A percentile compares a stretch with the other conserved stretches of the same genome.
Conservation (phyloP, 192 early-diverging fungal species). For the Linnemannia schmuckeri region DNA sequence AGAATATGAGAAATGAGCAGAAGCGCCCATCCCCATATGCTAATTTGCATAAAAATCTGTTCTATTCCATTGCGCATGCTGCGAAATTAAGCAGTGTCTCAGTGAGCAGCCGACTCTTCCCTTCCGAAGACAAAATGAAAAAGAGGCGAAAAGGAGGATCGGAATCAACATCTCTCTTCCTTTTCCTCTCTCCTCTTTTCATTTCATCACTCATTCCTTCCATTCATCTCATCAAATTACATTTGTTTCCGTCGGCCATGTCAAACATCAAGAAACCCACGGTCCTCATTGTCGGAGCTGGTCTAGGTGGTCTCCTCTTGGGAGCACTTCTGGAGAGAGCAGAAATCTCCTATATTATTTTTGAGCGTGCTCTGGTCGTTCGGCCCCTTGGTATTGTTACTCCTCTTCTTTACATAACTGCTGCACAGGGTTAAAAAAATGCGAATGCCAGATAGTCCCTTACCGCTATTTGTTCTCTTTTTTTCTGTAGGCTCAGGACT, state of each 20-base stretch:
- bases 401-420: not conserved
- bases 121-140: too few species aligned
- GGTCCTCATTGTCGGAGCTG: not conserved
- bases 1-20: too few species aligned
- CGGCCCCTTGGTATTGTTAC: not conserved
- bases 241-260: not conserved
- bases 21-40: too few species aligned
- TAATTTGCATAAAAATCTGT: too few species aligned
- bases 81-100: too few species aligned
- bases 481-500: not conserved
- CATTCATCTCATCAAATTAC: not conserved
- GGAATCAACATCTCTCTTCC: not conserved
- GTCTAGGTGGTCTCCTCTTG: not conserved
- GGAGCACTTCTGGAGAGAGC: not conserved
- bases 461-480: not conserved
- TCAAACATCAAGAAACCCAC: not conserved
- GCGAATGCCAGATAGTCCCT: not conserved
- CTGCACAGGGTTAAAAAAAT: too few species aligned
- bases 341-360: not conserved
- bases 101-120: too few species aligned
- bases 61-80: too few species aligned
- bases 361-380: not conserved
- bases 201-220: not conserved
- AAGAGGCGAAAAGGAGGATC: too few species aligned
- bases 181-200: not conserved